These are phyloP conservation scores for Agaricus bisporus DNA, from an alignment of 768 basidiomycete species.

Conservation along the genomic window DNA sequence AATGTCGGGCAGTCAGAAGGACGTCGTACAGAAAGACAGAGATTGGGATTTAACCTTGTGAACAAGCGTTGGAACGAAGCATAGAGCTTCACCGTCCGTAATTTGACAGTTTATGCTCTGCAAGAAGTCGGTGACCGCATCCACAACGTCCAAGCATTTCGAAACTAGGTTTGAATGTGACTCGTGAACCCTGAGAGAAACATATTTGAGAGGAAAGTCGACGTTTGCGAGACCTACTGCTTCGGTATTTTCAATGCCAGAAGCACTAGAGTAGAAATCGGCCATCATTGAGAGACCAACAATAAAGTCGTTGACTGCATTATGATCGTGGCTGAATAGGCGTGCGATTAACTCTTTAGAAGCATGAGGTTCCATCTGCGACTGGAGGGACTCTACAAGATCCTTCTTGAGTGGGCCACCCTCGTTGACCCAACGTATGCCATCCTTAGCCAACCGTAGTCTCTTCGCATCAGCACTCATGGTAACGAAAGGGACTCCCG, in stretches of 20 bases:
- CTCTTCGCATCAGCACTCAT: slow-evolving; percentile 60
- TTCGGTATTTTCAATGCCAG: slow-evolving; percentile 52
- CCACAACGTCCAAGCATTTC: slow-evolving; percentile 84
- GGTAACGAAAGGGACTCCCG: slow-evolving; percentile 40
- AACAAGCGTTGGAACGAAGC: slow-evolving; percentile 86
- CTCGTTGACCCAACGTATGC: slow-evolving; percentile 80
- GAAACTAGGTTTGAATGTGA: slow-evolving; percentile 85
- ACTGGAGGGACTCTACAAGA: slow-evolving; percentile 76
- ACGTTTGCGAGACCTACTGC: slow-evolving; percentile 77
- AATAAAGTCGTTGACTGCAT: slow-evolving; percentile 88
- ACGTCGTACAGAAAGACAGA: neutral
- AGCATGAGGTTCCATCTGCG: slow-evolving; percentile 85
- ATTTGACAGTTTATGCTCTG: slow-evolving; percentile 70
- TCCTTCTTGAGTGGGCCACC: slow-evolving; percentile 80
- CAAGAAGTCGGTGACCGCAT: slow-evolving; percentile 71
- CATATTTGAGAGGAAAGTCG: slow-evolving; percentile 90
- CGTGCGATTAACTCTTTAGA: slow-evolving; percentile 69
- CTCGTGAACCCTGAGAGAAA: slow-evolving; percentile 84
- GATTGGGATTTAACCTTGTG: slow-evolving; percentile 58
- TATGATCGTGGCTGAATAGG: slow-evolving; percentile 94
- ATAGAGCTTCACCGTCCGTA: slow-evolving; percentile 78
- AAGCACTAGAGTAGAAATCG: slow-evolving; percentile 65
- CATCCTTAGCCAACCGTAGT: slow-evolving; percentile 66
- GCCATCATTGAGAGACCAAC: slow-evolving; percentile 67
- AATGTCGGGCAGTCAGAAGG: slow-evolving; percentile 6